A percentile compares a stretch with the other conserved stretches of the same genome.
These are phyloP conservation scores for Hamamelis virginiana DNA, from an alignment of 164 flowering plant genomes.

Conservation along the genomic window DNA sequence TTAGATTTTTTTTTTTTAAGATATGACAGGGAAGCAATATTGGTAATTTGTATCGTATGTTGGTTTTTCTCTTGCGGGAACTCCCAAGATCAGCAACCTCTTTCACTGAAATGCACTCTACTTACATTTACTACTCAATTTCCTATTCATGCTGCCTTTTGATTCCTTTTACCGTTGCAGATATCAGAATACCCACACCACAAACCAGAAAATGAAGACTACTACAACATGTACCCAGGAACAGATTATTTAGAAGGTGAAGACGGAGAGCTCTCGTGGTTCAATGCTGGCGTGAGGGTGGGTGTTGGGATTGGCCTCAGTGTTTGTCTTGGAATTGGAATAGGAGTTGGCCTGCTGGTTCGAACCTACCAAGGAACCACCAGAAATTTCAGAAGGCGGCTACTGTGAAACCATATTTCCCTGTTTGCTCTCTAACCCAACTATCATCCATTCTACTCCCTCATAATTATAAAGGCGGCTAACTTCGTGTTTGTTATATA, in stretches of 20 bases:
- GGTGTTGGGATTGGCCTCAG: conserved; percentile 68
- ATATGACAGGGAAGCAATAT: no score
- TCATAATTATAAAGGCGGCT: not conserved
- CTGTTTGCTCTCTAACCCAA: not conserved
- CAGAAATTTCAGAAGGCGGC: conserved; percentile 42
- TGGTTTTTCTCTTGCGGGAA: no score
- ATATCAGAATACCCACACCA: conserved; percentile 27
- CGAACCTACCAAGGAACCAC: conserved; percentile 55
- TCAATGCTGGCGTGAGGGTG: conserved; percentile 61
- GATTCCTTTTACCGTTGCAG: conserved; percentile 23
- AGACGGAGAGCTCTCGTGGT: conserved; percentile 62
- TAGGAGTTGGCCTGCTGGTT: conserved; percentile 57
- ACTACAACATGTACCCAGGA: conserved; percentile 14
- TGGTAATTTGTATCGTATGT: no score
- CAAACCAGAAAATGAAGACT: conserved; percentile 33
- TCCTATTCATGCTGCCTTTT: conserved; percentile 2
- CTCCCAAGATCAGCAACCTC: no score
- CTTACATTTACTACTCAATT: not conserved
- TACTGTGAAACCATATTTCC: conserved; percentile 13
- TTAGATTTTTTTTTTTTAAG: no score
- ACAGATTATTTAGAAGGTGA: conserved; percentile 44
- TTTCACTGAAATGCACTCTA: no score
- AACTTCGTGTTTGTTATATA: not conserved
- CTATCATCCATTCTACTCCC: not conserved
- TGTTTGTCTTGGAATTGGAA: conserved; percentile 49